Evolutionary conservation across 805 yeast genomes (phyloP).

Genomic region (Starmera caribaea): DNA sequence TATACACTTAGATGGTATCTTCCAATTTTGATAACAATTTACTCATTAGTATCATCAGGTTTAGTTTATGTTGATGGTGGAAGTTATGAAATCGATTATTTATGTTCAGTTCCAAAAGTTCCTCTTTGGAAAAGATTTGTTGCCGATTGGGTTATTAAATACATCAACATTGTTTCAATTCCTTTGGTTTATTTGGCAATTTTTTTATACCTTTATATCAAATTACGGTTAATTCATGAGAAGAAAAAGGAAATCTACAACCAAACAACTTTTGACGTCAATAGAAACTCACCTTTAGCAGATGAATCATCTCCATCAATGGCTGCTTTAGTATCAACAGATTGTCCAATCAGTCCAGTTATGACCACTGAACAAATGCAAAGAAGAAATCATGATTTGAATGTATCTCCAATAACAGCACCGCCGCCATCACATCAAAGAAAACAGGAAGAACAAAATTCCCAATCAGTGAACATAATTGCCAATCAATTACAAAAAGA

Average conservation of each 20-base stretch:
- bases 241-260: slow-evolving; percentile 6
- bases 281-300: too few relatives aligned
- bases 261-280: not conserved
- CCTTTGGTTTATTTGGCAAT: slow-evolving; percentile 9
- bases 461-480: not conserved
- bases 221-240: slow-evolving; percentile 6
- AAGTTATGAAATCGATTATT: slow-evolving; percentile 5
- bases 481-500: slow-evolving; percentile 9
- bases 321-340: not conserved
- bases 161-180: slow-evolving; percentile 8
- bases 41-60: slow-evolving; percentile 3
- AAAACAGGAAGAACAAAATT: slow-evolving; percentile 1
- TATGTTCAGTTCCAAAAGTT: slow-evolving; percentile 8
- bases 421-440: too few relatives aligned
- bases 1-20: slow-evolving; percentile 5
- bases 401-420: not conserved
- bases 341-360: too few relatives aligned
- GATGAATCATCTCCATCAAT: not conserved
- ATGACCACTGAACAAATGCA: not conserved
- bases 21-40: not conserved
- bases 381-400: not conserved
- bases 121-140: slow-evolving; percentile 15
- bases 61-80: slow-evolving; percentile 8
- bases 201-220: slow-evolving; percentile 7
- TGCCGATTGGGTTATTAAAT: slow-evolving; percentile 10